These are phyloP conservation scores for Phylloporus rhodoxanthus DNA, from an alignment of 768 basidiomycete genomes.

Conservation along the genomic window DNA sequence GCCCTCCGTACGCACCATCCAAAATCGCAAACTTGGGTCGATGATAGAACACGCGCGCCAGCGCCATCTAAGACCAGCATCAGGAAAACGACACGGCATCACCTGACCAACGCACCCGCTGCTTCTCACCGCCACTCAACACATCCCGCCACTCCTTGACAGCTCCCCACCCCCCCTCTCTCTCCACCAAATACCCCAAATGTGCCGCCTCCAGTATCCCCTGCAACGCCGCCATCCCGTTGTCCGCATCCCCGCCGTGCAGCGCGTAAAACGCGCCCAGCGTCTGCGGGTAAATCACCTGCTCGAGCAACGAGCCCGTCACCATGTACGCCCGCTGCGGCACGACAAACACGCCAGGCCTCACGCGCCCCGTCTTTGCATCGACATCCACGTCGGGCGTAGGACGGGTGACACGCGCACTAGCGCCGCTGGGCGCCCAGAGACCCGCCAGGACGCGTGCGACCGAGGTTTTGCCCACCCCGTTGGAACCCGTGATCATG, in stretches of 20 bases:
- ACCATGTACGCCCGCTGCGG: conserved; percentile 95
- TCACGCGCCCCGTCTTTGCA: conserved; percentile 31
- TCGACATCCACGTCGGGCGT: conserved; percentile 8
- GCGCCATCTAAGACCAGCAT: conserved; percentile 60
- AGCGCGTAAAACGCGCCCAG: conserved; percentile 63
- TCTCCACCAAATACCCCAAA: conserved; percentile 73
- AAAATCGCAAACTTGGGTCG: conserved; percentile 75
- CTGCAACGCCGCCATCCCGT: conserved; percentile 64
- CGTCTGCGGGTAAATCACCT: conserved; percentile 85
- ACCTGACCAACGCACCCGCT: conserved; percentile 47
- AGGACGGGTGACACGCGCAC: conserved; percentile 31
- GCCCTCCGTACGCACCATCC: conserved; percentile 56
- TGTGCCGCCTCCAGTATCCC: conserved; percentile 77
- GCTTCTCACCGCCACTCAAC: conserved; percentile 94
- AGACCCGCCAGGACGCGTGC: conserved; percentile 85
- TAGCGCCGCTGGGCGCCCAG: conserved; percentile 61
- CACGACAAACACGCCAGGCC: conserved; percentile 66
- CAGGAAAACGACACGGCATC: neutral
- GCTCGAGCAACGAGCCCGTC: conserved; percentile 79
- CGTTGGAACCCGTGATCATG: conserved; percentile 91
- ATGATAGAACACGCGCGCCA: conserved; percentile 92
- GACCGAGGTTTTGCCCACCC: conserved; percentile 86
- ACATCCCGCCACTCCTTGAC: conserved; percentile 97
- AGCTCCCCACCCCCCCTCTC: conserved; percentile 87
- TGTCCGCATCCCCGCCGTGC: conserved; percentile 39